These are phyloP conservation scores for Neofusicoccum cordaticola DNA, from an alignment of 2,329 filamentous ascomycete species.

Conservation along the genomic window DNA sequence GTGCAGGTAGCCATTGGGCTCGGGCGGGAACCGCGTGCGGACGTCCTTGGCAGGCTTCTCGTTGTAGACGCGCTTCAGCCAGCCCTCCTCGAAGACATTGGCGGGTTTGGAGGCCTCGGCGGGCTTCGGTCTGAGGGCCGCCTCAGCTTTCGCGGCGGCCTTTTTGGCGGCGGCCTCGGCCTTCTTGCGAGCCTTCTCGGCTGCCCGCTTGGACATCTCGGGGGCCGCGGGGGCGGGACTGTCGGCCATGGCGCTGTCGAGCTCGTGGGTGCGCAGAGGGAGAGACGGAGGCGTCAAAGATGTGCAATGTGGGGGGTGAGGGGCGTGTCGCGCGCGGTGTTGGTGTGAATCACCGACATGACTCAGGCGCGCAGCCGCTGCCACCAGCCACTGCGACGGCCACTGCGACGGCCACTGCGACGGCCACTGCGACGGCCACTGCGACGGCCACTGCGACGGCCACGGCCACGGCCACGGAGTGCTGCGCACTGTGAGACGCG, in stretches of 20 bases:
- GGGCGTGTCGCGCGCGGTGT: background rate
- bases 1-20: constrained; percentile 89
- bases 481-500: too few species aligned
- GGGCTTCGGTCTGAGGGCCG: constrained; percentile 40
- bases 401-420: background rate
- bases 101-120: constrained; percentile 29
- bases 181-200: constrained; percentile 51
- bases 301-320: constrained; percentile 7
- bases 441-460: background rate
- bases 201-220: constrained; percentile 44
- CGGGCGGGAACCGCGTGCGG: constrained; percentile 50
- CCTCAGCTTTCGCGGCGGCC: constrained; percentile 40
- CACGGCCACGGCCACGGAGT: too few species aligned
- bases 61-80: constrained; percentile 50
- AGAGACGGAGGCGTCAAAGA: background rate
- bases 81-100: constrained; percentile 48
- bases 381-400: background rate
- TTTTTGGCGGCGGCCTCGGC: constrained; percentile 45
- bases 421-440: background rate
- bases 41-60: constrained; percentile 48
- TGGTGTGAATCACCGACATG: constrained; percentile 8
- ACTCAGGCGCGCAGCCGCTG: background rate
- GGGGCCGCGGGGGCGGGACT: background rate
- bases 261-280: background rate
- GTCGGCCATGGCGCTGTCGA: constrained; percentile 11